Evolutionary conservation across 148 eudicot species (phyloP).

Genomic region (Rhododendron ovatum): DNA sequence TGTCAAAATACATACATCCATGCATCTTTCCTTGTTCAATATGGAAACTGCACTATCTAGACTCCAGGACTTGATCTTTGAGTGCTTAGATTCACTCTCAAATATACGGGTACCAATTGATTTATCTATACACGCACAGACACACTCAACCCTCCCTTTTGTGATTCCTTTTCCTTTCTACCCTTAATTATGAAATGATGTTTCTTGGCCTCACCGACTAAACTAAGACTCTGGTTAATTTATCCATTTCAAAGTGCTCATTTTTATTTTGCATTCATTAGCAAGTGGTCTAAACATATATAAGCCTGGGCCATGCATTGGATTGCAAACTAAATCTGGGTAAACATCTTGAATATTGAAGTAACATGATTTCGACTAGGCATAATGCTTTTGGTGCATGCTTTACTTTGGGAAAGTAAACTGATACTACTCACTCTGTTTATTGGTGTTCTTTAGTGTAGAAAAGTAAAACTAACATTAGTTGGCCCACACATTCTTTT

Average conservation of each 20-base stretch:
- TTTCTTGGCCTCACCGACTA: background rate
- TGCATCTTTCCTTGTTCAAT: no score
- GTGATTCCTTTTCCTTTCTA: background rate
- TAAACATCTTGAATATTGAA: background rate
- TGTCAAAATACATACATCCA: no score
- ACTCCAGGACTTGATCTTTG: background rate
- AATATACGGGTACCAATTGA: background rate
- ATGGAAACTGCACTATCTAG: no score
- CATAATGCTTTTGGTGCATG: background rate
- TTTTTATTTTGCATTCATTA: background rate
- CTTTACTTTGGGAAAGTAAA: background rate
- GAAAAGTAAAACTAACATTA: background rate
- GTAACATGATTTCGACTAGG: background rate
- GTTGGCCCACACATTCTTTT: background rate
- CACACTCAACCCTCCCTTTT: background rate
- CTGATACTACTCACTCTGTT: background rate
- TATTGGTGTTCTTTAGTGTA: background rate
- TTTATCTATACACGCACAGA: background rate
- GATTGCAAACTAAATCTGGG: background rate
- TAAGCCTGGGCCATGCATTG: background rate
- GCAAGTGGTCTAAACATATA: background rate
- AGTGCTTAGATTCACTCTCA: background rate
- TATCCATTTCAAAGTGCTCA: background rate
- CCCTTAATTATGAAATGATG: background rate
- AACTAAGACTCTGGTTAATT: background rate